Evolutionary conservation across 192 early-diverging fungal species (phyloP), one percentile per base, ranked within the genome.

Genomic region (Dimargaris verticillata): DNA sequence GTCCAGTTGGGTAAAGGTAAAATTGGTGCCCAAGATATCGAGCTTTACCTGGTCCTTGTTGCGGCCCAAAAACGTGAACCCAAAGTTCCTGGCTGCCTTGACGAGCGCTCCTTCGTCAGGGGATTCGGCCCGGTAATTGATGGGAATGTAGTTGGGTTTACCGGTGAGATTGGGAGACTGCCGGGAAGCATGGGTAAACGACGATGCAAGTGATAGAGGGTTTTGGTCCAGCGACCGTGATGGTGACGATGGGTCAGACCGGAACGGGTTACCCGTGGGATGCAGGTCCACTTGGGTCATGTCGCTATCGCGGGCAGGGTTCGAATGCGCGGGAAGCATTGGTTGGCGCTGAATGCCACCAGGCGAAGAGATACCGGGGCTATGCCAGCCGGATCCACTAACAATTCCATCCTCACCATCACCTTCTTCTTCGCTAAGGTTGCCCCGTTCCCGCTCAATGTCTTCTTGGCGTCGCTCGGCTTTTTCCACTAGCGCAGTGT

Each of bases 401-500:
- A 11, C 26, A 0, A 0, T 64, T 57, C 67, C 80, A 33, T 70
- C 67, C 10, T 64, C 50, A 13, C 24, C 50, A 22, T 61, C 67
- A 46, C 69, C 65, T 6, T 61, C 68, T 11, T 70, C 64, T 42
- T 74, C 62, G 45, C 58, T 67, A 45, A 76, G 71, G 3, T 68
- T 69, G 52, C 70, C 75, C 42, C 72, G 72, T n/a, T 75, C 73
- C 29, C 74, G 71, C 42, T 69, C 79, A 17, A 72, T 33, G 12
- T 64, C 63, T 2, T 66, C 64, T 46, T 76, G 68, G 15, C 65
- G 28, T 20, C 57, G 57, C 41, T 59, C 71, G 44, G 70, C 63
- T 47, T 80, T 78, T 29, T 96, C 93, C 0, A 93, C 84, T 12
- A 99, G 77, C 0, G 95, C 94, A 0, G 95, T 96, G 69, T 99